These are phyloP conservation scores for Gossypium herbaceum DNA, from an alignment of 345 rosid genomes.

Conservation along the genomic window DNA sequence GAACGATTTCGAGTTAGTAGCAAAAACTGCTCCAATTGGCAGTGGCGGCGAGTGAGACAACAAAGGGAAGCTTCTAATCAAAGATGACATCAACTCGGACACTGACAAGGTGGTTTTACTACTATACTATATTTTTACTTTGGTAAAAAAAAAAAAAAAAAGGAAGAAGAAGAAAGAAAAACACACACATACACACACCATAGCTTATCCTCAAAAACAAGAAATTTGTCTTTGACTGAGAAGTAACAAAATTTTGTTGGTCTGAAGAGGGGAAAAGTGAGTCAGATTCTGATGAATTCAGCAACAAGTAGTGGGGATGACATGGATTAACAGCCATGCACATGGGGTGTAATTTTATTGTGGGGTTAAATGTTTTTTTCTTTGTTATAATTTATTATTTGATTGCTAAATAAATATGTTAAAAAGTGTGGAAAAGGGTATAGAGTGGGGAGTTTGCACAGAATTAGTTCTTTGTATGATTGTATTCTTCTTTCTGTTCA, in stretches of 20 bases:
- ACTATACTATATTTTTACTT: background rate
- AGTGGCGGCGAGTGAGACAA: constrained; percentile 23
- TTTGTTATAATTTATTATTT: constrained; percentile 15
- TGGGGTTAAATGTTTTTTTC: background rate
- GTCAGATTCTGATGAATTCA: background rate
- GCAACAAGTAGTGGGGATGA: constrained; percentile 9
- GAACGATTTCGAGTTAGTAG: constrained; percentile 51
- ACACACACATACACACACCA: no score
- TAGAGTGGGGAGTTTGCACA: background rate
- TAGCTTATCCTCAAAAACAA: background rate
- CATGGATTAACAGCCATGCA: constrained; percentile 13
- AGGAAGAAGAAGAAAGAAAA: no score
- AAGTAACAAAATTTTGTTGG: background rate
- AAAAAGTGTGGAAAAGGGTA: background rate
- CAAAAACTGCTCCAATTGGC: constrained; percentile 42
- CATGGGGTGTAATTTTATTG: constrained; percentile 29
- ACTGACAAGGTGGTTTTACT: background rate
- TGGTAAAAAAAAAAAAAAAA: background rate
- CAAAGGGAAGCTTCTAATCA: constrained; percentile 11
- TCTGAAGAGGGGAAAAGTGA: background rate
- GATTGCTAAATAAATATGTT: constrained; percentile 12
- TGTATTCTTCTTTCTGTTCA: constrained; percentile 13
- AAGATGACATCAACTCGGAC: background rate
- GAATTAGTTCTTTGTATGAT: constrained; percentile 1
- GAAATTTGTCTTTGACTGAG: background rate